A percentile compares a stretch with the other conserved stretches of the same genome.
phyloP scores from a whole-genome alignment of 2,329 filamentous ascomycete genomes.

The Ascochyta viciae-villosae region DNA sequence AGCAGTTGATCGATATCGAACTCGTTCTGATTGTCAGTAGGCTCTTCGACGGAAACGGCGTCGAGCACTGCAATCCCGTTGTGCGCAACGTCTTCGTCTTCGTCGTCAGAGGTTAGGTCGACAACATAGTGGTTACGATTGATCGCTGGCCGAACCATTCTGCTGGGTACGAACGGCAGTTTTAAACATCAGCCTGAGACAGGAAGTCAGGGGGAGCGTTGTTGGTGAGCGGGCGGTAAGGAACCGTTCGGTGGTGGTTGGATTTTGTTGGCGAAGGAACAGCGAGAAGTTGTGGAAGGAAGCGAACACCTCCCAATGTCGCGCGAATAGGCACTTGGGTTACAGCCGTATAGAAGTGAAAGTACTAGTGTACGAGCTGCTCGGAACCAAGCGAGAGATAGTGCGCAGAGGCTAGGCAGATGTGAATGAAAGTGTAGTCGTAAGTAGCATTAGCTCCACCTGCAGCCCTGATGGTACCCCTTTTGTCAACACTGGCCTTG shows the following conservation, averaged over 20 bases:
- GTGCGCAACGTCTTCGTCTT: slow-evolving; percentile 17
- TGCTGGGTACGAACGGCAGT: not conserved
- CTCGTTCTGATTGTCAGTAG: slow-evolving; percentile 3
- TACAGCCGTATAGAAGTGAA: not conserved
- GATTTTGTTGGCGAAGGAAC: not conserved
- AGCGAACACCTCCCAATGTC: not conserved
- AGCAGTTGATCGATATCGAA: slow-evolving; percentile 10
- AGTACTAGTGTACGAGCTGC: not conserved
- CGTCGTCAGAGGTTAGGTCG: slow-evolving; percentile 34
- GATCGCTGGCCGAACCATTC: slow-evolving; percentile 22
- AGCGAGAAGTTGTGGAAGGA: not conserved
- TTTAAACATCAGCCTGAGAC: not conserved
- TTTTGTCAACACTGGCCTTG: slow-evolving; percentile 4
- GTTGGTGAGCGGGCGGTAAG: too few relatives aligned
- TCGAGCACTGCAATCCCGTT: slow-evolving; percentile 13
- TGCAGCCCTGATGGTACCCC: slow-evolving; percentile 23
- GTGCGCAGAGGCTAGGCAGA: not conserved
- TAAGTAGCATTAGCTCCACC: slow-evolving; percentile 7
- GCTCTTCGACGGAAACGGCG: slow-evolving; percentile 6
- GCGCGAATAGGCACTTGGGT: not conserved
- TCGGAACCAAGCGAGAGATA: not conserved
- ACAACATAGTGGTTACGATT: slow-evolving; percentile 20
- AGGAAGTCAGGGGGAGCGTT: not conserved
- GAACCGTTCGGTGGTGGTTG: not conserved
- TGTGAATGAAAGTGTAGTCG: slow-evolving; percentile 13